Evolutionary conservation across 768 basidiomycete species (phyloP), one percentile per base, ranked within the genome.

Genomic region (Agrocybe praecox): DNA sequence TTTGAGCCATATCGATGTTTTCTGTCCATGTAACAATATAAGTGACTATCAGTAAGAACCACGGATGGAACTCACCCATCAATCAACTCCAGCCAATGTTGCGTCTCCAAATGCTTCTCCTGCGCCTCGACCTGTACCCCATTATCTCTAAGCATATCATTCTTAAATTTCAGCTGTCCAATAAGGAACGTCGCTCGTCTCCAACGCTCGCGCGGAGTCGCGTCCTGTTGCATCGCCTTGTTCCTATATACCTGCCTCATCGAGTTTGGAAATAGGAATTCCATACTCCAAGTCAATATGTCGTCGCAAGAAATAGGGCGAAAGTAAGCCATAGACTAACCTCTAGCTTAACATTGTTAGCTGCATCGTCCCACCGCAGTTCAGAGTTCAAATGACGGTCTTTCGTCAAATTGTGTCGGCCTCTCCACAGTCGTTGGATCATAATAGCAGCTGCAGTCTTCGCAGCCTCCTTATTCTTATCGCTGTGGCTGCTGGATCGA

Each of bases 1-100:
- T 85, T 86, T 40, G 83, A 80, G 11, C 84, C 85, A 74, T 86
- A 87, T 12, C 85, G 77, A 65, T 87, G 85, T 62, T 85, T 86
- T 29, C 83, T 72, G 48, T 21, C 14, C 24, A 45, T 22, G 32
- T n/a, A 21, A n/a, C 10, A 19, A 34, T 43, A 42, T 44, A 19
- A 40, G 11, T 21, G 34, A 21, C 11, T 19, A 33, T 24, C 44
- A 15, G 36, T 15, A 12, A 11, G 24, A 33, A 19, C 19, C 24
- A 24, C 42, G 36, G 50, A 21, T 1, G 19, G 12, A 44, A 69
- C 77, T 50, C 48, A 83, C 83, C 74, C 76, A 62, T 86, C 85
- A 26, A 86, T 76, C 24, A 86, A 72, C 63, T 86, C 85, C n/a
- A 86, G 68, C 82, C 83, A 86, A 63, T 86, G 84, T 61, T 86